These are phyloP conservation scores for Colletotrichum sp. DNA, from an alignment of 2,329 filamentous ascomycete genomes.

Conservation along the genomic window DNA sequence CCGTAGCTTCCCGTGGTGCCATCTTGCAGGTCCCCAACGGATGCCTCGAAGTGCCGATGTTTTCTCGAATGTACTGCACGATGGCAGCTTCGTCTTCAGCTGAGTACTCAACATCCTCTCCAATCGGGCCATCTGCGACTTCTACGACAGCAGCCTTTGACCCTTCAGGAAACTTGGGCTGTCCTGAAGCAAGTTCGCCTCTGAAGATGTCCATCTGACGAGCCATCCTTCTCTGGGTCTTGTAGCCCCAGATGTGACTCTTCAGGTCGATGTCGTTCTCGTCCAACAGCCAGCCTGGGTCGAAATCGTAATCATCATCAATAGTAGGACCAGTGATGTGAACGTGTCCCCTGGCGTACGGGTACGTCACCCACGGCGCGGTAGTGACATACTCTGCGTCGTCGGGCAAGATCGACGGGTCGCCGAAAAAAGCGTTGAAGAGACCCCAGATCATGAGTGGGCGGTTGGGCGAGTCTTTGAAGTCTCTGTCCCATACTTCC, in stretches of 20 bases:
- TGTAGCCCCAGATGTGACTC: conserved; percentile 69
- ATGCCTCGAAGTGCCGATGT: conserved; percentile 49
- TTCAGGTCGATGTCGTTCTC: conserved; percentile 58
- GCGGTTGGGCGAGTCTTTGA: conserved; percentile 30
- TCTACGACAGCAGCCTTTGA: conserved; percentile 41
- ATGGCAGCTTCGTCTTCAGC: conserved; percentile 55
- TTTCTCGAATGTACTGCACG: conserved; percentile 46
- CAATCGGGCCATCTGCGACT: not conserved
- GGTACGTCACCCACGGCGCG: conserved; percentile 60
- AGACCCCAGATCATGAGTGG: conserved; percentile 26
- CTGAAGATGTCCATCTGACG: conserved; percentile 60
- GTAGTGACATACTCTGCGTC: conserved; percentile 53
- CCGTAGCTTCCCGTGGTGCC: conserved; percentile 38
- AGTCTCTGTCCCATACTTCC: conserved; percentile 56
- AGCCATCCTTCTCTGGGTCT: conserved; percentile 65
- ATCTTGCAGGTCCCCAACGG: conserved; percentile 51
- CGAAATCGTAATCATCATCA: conserved; percentile 49
- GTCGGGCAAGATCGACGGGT: conserved; percentile 38
- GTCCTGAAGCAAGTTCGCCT: conserved; percentile 46
- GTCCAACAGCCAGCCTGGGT: conserved; percentile 55
- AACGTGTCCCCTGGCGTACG: conserved; percentile 62
- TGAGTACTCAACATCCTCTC: conserved; percentile 47
- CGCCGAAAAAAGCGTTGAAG: conserved; percentile 27
- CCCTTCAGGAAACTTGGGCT: conserved; percentile 47
- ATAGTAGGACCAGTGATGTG: conserved; percentile 50